Evolutionary conservation across 1,284 basidiomycete genomes (phyloP).

Genomic region (Ustilago loliicola): DNA sequence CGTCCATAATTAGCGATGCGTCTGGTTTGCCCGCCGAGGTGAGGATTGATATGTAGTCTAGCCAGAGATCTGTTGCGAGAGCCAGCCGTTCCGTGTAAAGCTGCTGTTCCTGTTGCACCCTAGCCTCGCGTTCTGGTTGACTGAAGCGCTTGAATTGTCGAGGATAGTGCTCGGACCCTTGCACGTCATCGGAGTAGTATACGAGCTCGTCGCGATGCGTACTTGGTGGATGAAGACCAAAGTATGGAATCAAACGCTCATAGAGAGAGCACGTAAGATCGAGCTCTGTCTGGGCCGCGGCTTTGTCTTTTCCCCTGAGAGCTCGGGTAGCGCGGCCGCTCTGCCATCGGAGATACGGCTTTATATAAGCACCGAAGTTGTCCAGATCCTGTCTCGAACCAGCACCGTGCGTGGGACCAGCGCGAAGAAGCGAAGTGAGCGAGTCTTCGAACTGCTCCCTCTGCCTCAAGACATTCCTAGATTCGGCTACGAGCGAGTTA

Average conservation of each 20-base stretch:
- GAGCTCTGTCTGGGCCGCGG: slow-evolving; percentile 28
- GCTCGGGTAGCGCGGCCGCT: slow-evolving; percentile 31
- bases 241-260: slow-evolving; percentile 37
- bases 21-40: slow-evolving; percentile 29
- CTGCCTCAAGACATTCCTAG: slow-evolving; percentile 24
- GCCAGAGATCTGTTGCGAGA: slow-evolving; percentile 59
- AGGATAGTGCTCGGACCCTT: slow-evolving; percentile 27
- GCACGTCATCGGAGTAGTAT: slow-evolving; percentile 32
- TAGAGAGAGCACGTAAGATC: slow-evolving; percentile 39
- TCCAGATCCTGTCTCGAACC: slow-evolving; percentile 31
- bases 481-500: slow-evolving; percentile 43
- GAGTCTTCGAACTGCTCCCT: slow-evolving; percentile 55
- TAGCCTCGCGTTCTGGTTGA: slow-evolving; percentile 15
- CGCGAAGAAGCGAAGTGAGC: slow-evolving; percentile 5
- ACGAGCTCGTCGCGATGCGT: slow-evolving; percentile 33
- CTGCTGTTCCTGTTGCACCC: slow-evolving; percentile 36
- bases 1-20: slow-evolving; percentile 43
- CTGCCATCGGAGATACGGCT: slow-evolving; percentile 53
- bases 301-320: slow-evolving; percentile 44
- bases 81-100: slow-evolving; percentile 27
- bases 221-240: slow-evolving; percentile 42
- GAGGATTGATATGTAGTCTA: slow-evolving; percentile 53
- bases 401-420: slow-evolving; percentile 3
- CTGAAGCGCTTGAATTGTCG: slow-evolving; percentile 35
- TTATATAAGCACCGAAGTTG: slow-evolving; percentile 34